Evolutionary conservation across 2,329 filamentous ascomycete genomes (phyloP), one percentile per base, ranked within the genome.

Genomic region (Ophiostoma sp.): DNA sequence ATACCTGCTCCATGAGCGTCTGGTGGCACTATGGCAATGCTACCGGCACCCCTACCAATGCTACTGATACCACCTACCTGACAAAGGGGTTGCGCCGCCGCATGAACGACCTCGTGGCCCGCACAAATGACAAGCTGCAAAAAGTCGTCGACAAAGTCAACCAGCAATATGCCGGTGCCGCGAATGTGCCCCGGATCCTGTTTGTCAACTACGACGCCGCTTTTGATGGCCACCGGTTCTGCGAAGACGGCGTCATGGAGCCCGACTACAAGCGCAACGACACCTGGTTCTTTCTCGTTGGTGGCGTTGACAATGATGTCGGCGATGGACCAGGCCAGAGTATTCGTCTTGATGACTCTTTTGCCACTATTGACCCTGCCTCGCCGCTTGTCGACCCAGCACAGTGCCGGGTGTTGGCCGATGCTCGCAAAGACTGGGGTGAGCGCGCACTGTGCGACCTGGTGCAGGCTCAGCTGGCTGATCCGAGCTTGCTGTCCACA

Each of bases 231-330:
- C 81, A 83, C 71, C 79, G 81, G 5, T 83, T 77, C 67, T 76
- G 74, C 66, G 75, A 77, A 72, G 67, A 69, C 3, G 73, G 71
- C 5, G 74, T 76, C 4, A 74, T 72, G 12, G 81, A 83, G 72
- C 81, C 81, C 5, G 81, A 80, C 65, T 81, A 81, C 67, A 71
- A 72, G 4, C 76, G 79, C 42, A 75, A 75, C 27, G 79, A 80
- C 36, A 82, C 80, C 0, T 83, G 80, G 79, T 83, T 83, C 70
- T 83, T 82, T 70, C 77, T 81, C 40, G 79, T 82, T 3, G 81
- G 80, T 4, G 81, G 79, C 2, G 69, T 72, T 3, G 81, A 83
- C 66, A 81, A 81, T 66, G 75, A 74, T 67, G 71, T 67, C 40
- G 74, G 74, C 5, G 27, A 38, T 8, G 47, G 47, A 2, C 27